Evolutionary conservation across 2,329 filamentous ascomycete species (phyloP).

Genomic region (Trichophyton benhamiae): DNA sequence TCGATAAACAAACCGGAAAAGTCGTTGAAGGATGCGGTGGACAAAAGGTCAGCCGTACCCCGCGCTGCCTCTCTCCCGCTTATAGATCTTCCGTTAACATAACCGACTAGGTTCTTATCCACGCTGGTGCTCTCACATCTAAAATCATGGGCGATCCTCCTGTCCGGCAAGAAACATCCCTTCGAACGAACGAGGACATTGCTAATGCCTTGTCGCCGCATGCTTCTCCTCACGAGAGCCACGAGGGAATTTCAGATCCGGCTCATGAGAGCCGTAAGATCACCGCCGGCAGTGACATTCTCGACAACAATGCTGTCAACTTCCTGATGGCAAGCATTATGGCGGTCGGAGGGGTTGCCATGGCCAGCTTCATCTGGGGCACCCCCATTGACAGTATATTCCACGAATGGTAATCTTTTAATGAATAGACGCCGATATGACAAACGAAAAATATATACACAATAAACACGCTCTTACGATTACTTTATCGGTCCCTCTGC

Average conservation of each 20-base stretch:
- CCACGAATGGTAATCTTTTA: not conserved
- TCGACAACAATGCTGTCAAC: slow-evolving; percentile 96
- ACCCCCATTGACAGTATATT: slow-evolving; percentile 11
- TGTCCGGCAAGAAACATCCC: slow-evolving; percentile 15
- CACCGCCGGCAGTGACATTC: slow-evolving; percentile 56
- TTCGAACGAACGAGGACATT: slow-evolving; percentile 20
- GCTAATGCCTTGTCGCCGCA: slow-evolving; percentile 17
- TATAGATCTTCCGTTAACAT: not conserved
- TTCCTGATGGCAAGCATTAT: slow-evolving; percentile 76
- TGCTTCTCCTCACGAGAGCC: not conserved
- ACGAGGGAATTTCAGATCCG: slow-evolving; percentile 9
- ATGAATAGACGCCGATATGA: not conserved
- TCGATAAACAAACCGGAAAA: slow-evolving; percentile 71
- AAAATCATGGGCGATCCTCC: slow-evolving; percentile 12
- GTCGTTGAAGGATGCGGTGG: slow-evolving; percentile 80
- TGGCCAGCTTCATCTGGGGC: slow-evolving; percentile 29
- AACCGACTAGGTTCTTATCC: slow-evolving; percentile 25
- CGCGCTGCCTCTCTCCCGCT: not conserved
- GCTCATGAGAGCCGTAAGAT: slow-evolving; percentile 49
- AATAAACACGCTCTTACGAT: not conserved
- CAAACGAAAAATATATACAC: not conserved
- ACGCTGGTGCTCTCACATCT: slow-evolving; percentile 22
- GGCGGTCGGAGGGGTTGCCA: slow-evolving; percentile 63
- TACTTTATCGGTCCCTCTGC: not conserved
- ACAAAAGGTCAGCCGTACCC: slow-evolving; percentile 34